Evolutionary conservation across 805 yeast species (phyloP), one percentile per base, ranked within the genome.

Genomic region (Saturnispora saitoi): DNA sequence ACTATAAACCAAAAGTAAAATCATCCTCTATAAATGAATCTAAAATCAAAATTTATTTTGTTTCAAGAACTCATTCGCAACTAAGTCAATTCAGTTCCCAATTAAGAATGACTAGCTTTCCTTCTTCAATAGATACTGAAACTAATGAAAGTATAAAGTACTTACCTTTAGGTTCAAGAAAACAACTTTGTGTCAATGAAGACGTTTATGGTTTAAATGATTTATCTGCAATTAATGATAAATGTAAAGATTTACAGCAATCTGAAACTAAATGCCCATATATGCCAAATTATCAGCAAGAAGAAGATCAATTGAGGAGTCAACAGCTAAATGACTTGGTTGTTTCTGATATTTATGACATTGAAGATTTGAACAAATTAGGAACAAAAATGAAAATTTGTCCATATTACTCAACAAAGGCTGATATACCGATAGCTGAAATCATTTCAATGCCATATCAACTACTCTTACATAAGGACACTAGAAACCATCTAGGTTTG

Each of bases 11-110:
- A 3, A 29, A 24, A 12, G 30, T 37, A 11, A n/a, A 42, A 22
- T 19, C 53, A 3, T 52, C 53, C 2, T 17, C 26, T 36, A 57
- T 53, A 41, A 63, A 52, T 49, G 55, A 63, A 43, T 63, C 69
- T 36, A 70, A 77, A 0, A 57, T 69, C 0, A 76, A 80, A 55
- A 77, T 90, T 1, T 77, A 66, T 55, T 89, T 81, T 59, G 73
- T 95, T 0, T 87, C 96, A 2, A 70, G 98, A 63, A 90, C 98
- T 0, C 97, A 90, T 59, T 86, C 96, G 0, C 98, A 90, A 61
- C 68, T 90, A 41, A 71, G 72, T 32, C 98, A 90, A 59, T 86
- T 90, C 58, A 77, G 88, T 0, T 75, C 77, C 14, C 96, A 91
- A 56, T 64, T 90, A 34, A 61, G 70, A 40, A 58, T 83, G 22